Percentiles rank a stretch among this genome's conserved stretches.
phyloP scores from a whole-genome alignment of 2,329 filamentous ascomycete genomes.

The Aspergillus sp. region DNA sequence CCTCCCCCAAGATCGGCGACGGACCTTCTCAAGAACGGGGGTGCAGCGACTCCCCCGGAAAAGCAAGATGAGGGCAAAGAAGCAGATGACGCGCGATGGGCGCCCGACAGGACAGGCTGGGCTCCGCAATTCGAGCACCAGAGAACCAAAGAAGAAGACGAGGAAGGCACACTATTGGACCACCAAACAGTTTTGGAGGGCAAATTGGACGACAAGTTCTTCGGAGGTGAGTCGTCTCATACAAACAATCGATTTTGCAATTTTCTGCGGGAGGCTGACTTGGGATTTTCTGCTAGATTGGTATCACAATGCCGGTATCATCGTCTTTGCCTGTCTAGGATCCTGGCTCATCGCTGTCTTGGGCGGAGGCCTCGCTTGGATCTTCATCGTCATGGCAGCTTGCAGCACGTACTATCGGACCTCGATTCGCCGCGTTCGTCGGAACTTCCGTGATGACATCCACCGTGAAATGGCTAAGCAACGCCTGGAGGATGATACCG shows the following conservation, averaged over 20 bases:
- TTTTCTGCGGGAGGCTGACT: background rate
- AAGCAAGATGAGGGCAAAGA: slow-evolving; percentile 46
- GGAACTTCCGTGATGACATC: slow-evolving; percentile 94
- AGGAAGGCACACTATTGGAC: slow-evolving; percentile 67
- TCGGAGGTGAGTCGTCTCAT: slow-evolving; percentile 59
- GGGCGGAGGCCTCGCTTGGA: slow-evolving; percentile 87
- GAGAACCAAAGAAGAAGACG: slow-evolving; percentile 48
- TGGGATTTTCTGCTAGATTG: slow-evolving; percentile 58
- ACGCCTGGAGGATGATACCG: slow-evolving; percentile 81
- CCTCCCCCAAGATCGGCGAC: slow-evolving; percentile 64
- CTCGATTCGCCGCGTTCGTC: slow-evolving; percentile 83
- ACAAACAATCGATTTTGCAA: background rate
- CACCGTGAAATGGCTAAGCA: slow-evolving; percentile 82
- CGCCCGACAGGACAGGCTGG: slow-evolving; percentile 71
- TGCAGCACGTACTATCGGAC: slow-evolving; percentile 97
- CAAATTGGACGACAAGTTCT: slow-evolving; percentile 82
- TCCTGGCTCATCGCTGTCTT: slow-evolving; percentile 89
- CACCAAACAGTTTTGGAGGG: slow-evolving; percentile 84
- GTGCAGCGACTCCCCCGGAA: slow-evolving; percentile 50
- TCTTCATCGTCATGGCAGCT: slow-evolving; percentile 85
- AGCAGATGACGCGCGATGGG: slow-evolving; percentile 53
- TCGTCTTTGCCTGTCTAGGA: slow-evolving; percentile 82
- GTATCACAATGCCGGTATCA: slow-evolving; percentile 96
- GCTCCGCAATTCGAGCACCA: slow-evolving; percentile 71
- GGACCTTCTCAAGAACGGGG: slow-evolving; percentile 45